Base-by-base conservation (phyloP, 2,329 filamentous ascomycete species). In the Fusarium graminum region DNA sequence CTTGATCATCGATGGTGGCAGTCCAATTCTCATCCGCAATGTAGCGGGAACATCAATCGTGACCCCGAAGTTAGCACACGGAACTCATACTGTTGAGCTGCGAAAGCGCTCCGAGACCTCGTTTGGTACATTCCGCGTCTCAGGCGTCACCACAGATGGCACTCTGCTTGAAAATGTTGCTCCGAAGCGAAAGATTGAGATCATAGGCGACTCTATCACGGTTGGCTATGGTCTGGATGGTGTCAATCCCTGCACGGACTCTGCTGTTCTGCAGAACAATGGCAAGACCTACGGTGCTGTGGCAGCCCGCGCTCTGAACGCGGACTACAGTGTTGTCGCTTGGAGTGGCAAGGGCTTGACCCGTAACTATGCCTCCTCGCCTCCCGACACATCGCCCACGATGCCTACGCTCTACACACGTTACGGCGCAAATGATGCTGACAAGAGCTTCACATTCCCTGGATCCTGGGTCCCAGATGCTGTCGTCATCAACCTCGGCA, bases 161-260 rank as follows among this genome's bases (percentile, higher is more conserved):
- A 56, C 44, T 2, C 28, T 67, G 11, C 63, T 79, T 29, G 66
- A 64, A 6, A 64, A 69, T 16, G 45, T 59, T 9, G 59, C 58
- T 1, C 72, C 74, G 4, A 68, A 67, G 11, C 78, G 76, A 25
- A 76, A 76, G 56, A 81, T 82, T 39, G 79, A 82, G 61, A 69
- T 81, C 43, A 79, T 82, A 28, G 80, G 80, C 10, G 80, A 82
- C 69, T 81, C 79, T 25, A 82, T 82, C 63, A 78, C 74, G 3
- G 80, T 80, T 6, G 80, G 79, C 5, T 82, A 82, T 59, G 80
- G 80, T 3, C 74, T 81, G 14, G 79, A 80, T 52, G 80, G 78
- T 39, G 68, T 70, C 7, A 63, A 74, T 17, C 80, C 80, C 11
- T 82, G 80, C 65, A 71, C 71, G 4, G 78, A 82, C 70, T 74